Percentiles rank a stretch among this genome's conserved stretches.
Evolutionary conservation across 1,139 yeast genomes (phyloP).

Genomic region (Saccharomyces hybrid): DNA sequence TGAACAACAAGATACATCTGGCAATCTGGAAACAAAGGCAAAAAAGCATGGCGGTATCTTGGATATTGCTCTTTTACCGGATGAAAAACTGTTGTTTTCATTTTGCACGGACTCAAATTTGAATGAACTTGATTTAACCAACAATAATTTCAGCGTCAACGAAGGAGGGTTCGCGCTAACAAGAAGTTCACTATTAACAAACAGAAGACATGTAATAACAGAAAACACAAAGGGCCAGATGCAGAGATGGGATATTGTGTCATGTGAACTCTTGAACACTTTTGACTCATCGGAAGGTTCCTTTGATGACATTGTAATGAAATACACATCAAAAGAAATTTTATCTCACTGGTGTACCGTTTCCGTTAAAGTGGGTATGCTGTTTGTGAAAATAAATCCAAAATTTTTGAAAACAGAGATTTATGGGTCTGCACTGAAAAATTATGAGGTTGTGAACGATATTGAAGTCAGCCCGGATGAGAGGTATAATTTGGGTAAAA

Average conservation of each 20-base stretch:
- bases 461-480: conserved; percentile 37
- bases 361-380: conserved; percentile 74
- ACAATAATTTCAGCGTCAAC: conserved; percentile 32
- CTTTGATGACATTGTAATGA: conserved; percentile 60
- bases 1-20: conserved; percentile 5
- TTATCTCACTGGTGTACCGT: conserved; percentile 89
- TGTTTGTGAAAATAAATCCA: conserved; percentile 57
- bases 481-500: conserved; percentile 49
- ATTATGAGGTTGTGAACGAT: conserved; percentile 28
- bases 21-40: conserved; percentile 8
- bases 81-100: conserved; percentile 38
- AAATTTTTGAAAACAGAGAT: conserved; percentile 60
- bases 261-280: conserved; percentile 46
- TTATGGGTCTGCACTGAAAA: conserved; percentile 66
- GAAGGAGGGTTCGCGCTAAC: conserved; percentile 57
- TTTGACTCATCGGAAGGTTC: conserved; percentile 36
- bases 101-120: conserved; percentile 38
- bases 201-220: conserved; percentile 73
- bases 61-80: conserved; percentile 29
- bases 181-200: conserved; percentile 63
- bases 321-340: conserved; percentile 62
- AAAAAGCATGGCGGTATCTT: conserved; percentile 26
- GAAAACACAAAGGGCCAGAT: conserved; percentile 71
- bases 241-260: conserved; percentile 70
- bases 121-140: conserved; percentile 26